Conservation (phyloP, 83 land plant genomes). For the Isoetes engelmannii region DNA sequence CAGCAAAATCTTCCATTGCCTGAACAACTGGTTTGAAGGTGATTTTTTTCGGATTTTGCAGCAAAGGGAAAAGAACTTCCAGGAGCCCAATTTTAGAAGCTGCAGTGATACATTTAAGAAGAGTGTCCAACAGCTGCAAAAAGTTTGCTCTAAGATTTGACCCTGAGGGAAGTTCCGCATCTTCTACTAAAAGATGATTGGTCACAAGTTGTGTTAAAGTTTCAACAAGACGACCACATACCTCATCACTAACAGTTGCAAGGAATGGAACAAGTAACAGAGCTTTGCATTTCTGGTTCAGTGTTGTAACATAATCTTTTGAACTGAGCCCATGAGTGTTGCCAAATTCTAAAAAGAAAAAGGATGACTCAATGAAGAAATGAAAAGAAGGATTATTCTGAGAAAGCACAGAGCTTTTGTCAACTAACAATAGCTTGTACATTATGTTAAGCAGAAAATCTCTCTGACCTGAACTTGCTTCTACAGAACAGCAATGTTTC, state of each 20-base stretch:
- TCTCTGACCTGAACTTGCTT: slow-evolving; percentile 22
- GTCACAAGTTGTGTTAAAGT: slow-evolving; percentile 29
- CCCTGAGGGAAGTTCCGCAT: slow-evolving; percentile 33
- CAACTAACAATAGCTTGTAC: slow-evolving; percentile 34
- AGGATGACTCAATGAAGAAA: slow-evolving; percentile 30
- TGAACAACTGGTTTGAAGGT: slow-evolving; percentile 19
- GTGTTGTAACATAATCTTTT: neutral
- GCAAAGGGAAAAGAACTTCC: slow-evolving; percentile 46
- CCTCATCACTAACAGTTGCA: slow-evolving; percentile 5
- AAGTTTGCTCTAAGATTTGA: slow-evolving; percentile 37
- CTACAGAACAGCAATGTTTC: slow-evolving; percentile 20
- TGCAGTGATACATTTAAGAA: slow-evolving; percentile 25
- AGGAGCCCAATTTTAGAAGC: slow-evolving; percentile 27
- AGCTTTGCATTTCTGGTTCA: slow-evolving; percentile 28
- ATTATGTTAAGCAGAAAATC: slow-evolving; percentile 37
- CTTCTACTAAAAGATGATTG: slow-evolving; percentile 36
- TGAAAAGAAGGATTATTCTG: slow-evolving; percentile 25
- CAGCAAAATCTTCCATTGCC: slow-evolving; percentile 24
- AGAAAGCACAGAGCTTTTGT: slow-evolving; percentile 24
- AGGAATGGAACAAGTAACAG: slow-evolving; percentile 34
- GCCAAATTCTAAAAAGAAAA: slow-evolving; percentile 13
- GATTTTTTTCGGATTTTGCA: slow-evolving; percentile 26
- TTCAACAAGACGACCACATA: slow-evolving; percentile 14
- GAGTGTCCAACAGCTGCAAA: slow-evolving; percentile 23
- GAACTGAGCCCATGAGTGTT: no score